Base-by-base conservation (phyloP, 1,284 basidiomycete genomes). In the Irpex rosettiformis region DNA sequence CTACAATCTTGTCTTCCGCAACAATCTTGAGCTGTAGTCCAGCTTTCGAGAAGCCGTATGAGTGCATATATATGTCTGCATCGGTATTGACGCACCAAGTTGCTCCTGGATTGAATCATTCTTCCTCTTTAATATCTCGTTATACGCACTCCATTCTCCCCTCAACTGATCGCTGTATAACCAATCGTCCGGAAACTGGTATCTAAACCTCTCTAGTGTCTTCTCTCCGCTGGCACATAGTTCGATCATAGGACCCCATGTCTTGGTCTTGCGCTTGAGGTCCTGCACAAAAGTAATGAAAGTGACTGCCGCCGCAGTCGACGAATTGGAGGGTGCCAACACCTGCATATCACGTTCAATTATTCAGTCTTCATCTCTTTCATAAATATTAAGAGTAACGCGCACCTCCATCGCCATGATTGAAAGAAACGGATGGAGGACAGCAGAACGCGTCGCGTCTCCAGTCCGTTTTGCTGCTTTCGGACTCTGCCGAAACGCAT, bases 271-370 rank as follows among this genome's bases (percentile, higher is more conserved):
- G 71, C 91, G 89, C 79, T 98, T 98, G 66, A 99, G 85, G 79
- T 98, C 96, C 76, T 99, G 96, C 0, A 99, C 96, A 71, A 98
- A 98, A 24, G 97, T 99, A 75, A 99, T 98, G 75, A 99, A 98
- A 0, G 93, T 91, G 65, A 99, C 97, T 70, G 97, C 95, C 62
- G 96, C 95, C 42, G 96, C 96, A 70, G 97, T 99, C 57, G 89
- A 91, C 28, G 89, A 91, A 69, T 89, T 91, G 71, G 72, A 75
- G 78, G 78, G 83, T 79, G 73, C 72, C 66, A 77, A 68, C 67
- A 73, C 71, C 75, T 76, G 56, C 7, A 51, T 21, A 48, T 2
- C 22, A 18, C 22, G 28, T 18, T 8, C 11, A 29, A n/a, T 25
- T 13, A 11, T 11, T 51, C 48, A 51, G 25, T 28, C 30, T 51